These are phyloP conservation scores for Rosa persica DNA, from an alignment of 306 rosid species.

Conservation along the genomic window DNA sequence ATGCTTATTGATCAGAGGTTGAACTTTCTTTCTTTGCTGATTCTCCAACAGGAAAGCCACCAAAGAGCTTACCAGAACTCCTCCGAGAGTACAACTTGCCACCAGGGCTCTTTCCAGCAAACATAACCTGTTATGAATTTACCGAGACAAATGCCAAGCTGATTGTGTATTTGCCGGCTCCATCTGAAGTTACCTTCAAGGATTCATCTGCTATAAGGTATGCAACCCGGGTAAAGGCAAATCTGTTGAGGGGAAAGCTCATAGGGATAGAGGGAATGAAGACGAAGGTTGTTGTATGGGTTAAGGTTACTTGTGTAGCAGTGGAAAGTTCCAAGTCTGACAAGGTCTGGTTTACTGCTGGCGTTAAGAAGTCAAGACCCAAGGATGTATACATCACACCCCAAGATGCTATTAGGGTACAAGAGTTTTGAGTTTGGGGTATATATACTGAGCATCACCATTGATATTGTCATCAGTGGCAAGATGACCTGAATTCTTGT, in stretches of 20 bases:
- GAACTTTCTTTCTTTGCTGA: not conserved
- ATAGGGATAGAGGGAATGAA: conserved; percentile 88
- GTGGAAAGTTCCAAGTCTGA: conserved; percentile 87
- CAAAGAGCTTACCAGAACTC: conserved; percentile 77
- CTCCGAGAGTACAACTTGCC: conserved; percentile 92
- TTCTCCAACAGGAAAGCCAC: conserved; percentile 63
- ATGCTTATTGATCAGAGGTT: not conserved
- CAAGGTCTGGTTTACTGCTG: conserved; percentile 85
- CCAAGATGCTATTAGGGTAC: conserved; percentile 56
- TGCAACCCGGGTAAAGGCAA: conserved; percentile 71
- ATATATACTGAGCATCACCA: not conserved
- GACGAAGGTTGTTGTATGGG: conserved; percentile 94
- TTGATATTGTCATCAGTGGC: conserved; percentile 17
- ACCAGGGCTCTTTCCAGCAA: conserved; percentile 80
- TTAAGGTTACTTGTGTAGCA: conserved; percentile 72
- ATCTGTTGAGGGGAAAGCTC: conserved; percentile 78
- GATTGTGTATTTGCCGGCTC: conserved; percentile 77
- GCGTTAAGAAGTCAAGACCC: conserved; percentile 81
- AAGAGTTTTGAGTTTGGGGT: conserved; percentile 54
- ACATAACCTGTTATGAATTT: conserved; percentile 76
- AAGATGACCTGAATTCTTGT: conserved; percentile 22
- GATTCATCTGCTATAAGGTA: conserved; percentile 77
- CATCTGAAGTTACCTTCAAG: conserved; percentile 86
- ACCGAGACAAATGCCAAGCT: conserved; percentile 74
- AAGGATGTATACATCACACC: conserved; percentile 71